These are phyloP conservation scores for Colletotrichum navitas DNA, from an alignment of 2,329 filamentous ascomycete genomes.

Conservation along the genomic window DNA sequence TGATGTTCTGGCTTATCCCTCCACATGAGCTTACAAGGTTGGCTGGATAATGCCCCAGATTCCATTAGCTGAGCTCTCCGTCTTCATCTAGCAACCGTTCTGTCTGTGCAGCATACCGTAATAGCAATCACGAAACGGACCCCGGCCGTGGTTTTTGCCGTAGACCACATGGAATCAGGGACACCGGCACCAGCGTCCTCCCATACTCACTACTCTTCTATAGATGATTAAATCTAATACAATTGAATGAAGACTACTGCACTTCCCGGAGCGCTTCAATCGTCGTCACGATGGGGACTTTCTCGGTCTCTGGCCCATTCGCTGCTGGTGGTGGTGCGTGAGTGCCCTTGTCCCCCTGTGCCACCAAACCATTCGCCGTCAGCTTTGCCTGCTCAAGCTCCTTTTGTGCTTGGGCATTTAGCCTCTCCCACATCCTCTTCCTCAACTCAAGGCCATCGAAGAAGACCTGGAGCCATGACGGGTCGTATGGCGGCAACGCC, in stretches of 20 bases:
- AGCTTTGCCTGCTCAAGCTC: background rate
- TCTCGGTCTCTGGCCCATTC: constrained; percentile 3
- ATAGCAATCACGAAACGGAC: background rate
- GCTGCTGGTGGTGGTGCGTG: background rate
- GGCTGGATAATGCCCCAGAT: too few species aligned
- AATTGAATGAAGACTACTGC: constrained; percentile 3
- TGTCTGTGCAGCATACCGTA: background rate
- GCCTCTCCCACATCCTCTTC: constrained; percentile 68
- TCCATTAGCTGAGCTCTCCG: too few species aligned
- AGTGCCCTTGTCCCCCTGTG: background rate
- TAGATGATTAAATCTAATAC: background rate
- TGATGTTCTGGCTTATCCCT: background rate
- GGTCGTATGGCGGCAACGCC: constrained; percentile 58
- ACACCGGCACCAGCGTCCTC: background rate
- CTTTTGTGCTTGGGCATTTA: constrained; percentile 54
- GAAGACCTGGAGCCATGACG: constrained; percentile 63
- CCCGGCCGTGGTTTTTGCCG: background rate
- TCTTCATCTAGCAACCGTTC: background rate
- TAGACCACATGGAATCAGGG: background rate
- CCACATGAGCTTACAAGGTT: background rate
- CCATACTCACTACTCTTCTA: too few species aligned
- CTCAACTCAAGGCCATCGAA: constrained; percentile 66
- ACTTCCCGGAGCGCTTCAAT: constrained; percentile 21
- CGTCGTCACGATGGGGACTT: constrained; percentile 15
- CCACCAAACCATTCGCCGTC: background rate